Evolutionary conservation across 495 filamentous ascomycete species (phyloP).

Genomic region (Parmelia sp.): DNA sequence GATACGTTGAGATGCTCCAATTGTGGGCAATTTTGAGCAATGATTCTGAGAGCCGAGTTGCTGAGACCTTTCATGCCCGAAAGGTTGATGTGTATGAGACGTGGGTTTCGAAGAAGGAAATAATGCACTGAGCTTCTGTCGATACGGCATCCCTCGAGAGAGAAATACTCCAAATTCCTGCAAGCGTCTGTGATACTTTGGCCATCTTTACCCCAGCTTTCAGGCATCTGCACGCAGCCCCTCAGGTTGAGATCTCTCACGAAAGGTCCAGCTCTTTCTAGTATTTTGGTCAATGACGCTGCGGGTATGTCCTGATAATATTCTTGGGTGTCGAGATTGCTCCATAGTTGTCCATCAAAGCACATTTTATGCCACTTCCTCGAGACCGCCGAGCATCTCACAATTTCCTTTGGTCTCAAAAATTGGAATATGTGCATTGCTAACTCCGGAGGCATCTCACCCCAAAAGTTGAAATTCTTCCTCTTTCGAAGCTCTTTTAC

Average conservation of each 20-base stretch:
- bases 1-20: conserved; percentile 80
- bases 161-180: conserved; percentile 78
- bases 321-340: conserved; percentile 69
- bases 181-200: conserved; percentile 69
- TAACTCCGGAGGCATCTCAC: conserved; percentile 73
- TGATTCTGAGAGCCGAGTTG: conserved; percentile 80
- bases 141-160: conserved; percentile 81
- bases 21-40: conserved; percentile 73
- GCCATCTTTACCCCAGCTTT: conserved; percentile 66
- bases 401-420: conserved; percentile 72
- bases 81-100: conserved; percentile 75
- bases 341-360: conserved; percentile 94
- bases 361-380: conserved; percentile 78
- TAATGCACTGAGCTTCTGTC: conserved; percentile 71
- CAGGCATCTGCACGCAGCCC: conserved; percentile 67
- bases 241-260: conserved; percentile 83
- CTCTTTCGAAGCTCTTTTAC: conserved; percentile 33
- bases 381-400: conserved; percentile 73
- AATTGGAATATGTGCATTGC: conserved; percentile 70
- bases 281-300: conserved; percentile 74
- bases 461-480: conserved; percentile 66
- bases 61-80: conserved; percentile 72
- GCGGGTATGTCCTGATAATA: conserved; percentile 86
- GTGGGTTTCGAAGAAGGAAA: conserved; percentile 70
- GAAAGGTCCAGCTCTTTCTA: conserved; percentile 79